Evolutionary conservation across 208 protist species (phyloP).

Genomic region (Trypanosoma theileri): DNA sequence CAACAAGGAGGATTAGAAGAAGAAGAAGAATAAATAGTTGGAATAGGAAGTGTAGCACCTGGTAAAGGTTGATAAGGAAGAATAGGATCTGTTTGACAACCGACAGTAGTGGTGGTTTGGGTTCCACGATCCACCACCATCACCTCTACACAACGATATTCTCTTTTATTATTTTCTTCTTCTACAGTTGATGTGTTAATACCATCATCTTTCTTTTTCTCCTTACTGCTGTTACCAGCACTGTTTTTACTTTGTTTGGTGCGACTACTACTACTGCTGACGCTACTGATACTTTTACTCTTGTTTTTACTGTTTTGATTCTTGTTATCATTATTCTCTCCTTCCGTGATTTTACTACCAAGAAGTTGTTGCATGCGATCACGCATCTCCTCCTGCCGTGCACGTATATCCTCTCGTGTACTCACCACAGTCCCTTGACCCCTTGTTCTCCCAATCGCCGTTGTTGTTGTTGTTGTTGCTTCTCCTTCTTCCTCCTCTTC

Average conservation of each 20-base stretch:
- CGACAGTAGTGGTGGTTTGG: slow-evolving; percentile 68
- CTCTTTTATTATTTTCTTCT: background rate
- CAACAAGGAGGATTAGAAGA: too few relatives aligned
- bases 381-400: slow-evolving; percentile 56
- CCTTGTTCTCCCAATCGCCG: background rate
- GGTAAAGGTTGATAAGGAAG: slow-evolving; percentile 8
- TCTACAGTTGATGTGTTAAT: background rate
- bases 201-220: background rate
- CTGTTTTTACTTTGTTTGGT: slow-evolving; percentile 1
- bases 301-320: slow-evolving; percentile 17
- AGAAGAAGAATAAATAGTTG: too few relatives aligned
- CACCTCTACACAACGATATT: slow-evolving; percentile 60
- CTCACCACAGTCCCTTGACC: background rate
- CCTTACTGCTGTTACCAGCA: background rate
- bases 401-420: background rate
- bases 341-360: slow-evolving; percentile 32
- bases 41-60: background rate
- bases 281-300: slow-evolving; percentile 24
- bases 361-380: slow-evolving; percentile 57
- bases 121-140: slow-evolving; percentile 85
- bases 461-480: background rate
- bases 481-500: background rate
- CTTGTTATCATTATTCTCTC: slow-evolving; percentile 8
- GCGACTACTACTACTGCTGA: slow-evolving; percentile 1
- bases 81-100: slow-evolving; percentile 74